These are phyloP conservation scores for Cladosporium sp. DNA, from an alignment of 2,329 filamentous ascomycete genomes.

Conservation along the genomic window DNA sequence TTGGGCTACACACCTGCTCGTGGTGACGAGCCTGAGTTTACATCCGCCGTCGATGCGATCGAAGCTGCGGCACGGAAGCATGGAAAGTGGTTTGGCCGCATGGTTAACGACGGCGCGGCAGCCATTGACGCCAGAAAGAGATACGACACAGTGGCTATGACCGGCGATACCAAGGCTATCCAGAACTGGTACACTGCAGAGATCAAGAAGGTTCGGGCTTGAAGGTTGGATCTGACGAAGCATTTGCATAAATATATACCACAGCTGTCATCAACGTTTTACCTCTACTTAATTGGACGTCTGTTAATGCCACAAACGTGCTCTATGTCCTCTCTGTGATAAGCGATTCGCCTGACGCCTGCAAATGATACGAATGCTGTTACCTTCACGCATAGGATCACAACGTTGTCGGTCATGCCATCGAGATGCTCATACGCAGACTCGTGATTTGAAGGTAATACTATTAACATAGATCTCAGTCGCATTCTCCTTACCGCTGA, in stretches of 20 bases:
- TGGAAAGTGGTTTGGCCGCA: conserved; percentile 65
- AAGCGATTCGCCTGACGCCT: too few species aligned
- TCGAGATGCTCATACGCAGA: too few species aligned
- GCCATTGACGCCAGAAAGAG: conserved; percentile 52
- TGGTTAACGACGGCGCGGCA: conserved; percentile 52
- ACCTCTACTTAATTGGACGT: background rate
- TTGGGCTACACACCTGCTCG: conserved; percentile 48
- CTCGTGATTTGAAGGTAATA: too few species aligned
- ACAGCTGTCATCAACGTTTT: background rate
- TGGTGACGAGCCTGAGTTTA: conserved; percentile 48
- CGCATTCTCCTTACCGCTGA: too few species aligned
- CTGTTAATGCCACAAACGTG: too few species aligned
- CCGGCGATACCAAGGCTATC: conserved; percentile 28
- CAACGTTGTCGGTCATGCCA: too few species aligned
- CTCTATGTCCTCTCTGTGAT: too few species aligned
- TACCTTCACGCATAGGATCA: too few species aligned
- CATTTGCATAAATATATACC: background rate
- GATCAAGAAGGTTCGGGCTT: conserved; percentile 12
- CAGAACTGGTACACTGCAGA: conserved; percentile 36
- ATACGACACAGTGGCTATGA: conserved; percentile 51
- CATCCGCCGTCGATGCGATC: conserved; percentile 52
- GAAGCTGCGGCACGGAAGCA: conserved; percentile 60
- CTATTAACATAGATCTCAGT: too few species aligned
- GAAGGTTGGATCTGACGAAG: background rate
- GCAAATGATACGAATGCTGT: too few species aligned